Evolutionary conservation across 1,139 yeast species (phyloP).

Genomic region (Kazachstania sp.): DNA sequence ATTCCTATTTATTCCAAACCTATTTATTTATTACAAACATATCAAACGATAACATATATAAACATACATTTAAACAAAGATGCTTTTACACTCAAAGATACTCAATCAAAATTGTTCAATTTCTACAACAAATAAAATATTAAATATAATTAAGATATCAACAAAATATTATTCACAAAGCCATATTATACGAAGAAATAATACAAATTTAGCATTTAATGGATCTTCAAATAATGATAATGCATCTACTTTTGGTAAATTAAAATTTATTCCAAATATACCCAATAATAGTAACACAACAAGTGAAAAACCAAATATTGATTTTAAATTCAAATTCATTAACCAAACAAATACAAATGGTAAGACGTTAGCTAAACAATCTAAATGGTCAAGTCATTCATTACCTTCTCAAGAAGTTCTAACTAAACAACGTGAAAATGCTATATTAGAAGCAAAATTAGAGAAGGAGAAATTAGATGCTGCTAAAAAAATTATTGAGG

Average conservation of each 20-base stretch:
- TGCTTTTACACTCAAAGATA: neutral
- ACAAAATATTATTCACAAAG: neutral
- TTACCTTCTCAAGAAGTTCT: slow-evolving; percentile 22
- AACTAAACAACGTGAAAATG: slow-evolving; percentile 12
- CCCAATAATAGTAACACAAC: neutral
- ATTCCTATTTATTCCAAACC: neutral
- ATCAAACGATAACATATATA: neutral
- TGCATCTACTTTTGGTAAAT: neutral
- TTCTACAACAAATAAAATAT: neutral
- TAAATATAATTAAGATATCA: neutral
- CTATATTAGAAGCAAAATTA: slow-evolving; percentile 6
- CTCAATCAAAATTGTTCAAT: neutral
- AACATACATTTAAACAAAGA: neutral
- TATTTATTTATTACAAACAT: neutral
- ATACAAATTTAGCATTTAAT: neutral
- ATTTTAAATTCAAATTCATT: slow-evolving; percentile 7
- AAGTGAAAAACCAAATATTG: neutral
- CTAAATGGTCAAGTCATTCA: slow-evolving; percentile 26
- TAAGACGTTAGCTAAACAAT: neutral
- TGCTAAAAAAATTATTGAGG: slow-evolving; percentile 7
- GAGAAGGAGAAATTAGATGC: slow-evolving; percentile 6
- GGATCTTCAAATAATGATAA: neutral
- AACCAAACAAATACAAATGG: neutral
- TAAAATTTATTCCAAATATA: slow-evolving; percentile 1
- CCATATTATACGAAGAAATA: slow-evolving; percentile 1